Conservation (phyloP, 78 protist genomes). For the Dictyostelium capitatum region DNA sequence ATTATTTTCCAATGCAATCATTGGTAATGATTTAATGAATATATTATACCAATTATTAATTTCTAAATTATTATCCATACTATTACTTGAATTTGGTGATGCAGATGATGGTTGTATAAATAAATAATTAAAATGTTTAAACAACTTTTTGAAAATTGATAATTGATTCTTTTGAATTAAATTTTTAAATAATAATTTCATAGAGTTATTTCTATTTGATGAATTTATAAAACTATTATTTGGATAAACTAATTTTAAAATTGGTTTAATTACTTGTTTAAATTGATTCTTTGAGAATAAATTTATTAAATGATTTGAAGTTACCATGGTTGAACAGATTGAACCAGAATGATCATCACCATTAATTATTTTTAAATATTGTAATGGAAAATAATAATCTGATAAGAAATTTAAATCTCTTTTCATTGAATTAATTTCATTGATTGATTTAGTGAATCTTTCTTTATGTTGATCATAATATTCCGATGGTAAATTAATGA, state of each 20-base stretch:
- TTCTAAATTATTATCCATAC: neutral
- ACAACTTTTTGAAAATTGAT: neutral
- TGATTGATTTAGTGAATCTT: conserved; percentile 3
- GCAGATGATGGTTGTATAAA: neutral
- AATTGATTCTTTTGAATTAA: neutral
- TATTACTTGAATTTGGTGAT: neutral
- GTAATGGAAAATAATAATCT: too few species aligned
- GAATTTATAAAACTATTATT: neutral
- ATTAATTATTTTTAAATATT: too few species aligned
- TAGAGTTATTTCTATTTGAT: neutral
- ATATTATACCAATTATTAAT: conserved; percentile 2
- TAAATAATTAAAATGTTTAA: neutral
- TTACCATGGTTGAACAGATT: neutral
- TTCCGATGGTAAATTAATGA: neutral
- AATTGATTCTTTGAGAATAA: conserved; percentile 8
- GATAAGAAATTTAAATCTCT: neutral
- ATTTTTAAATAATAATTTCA: neutral
- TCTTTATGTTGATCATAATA: neutral
- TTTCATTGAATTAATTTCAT: neutral
- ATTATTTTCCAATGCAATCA: neutral
- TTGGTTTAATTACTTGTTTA: neutral
- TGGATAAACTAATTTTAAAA: neutral
- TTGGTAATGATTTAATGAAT: neutral
- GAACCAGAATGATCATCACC: too few species aligned
- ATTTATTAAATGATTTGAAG: neutral